These are phyloP conservation scores for Nidularia pulvinata DNA, from an alignment of 768 basidiomycete species.

Conservation along the genomic window DNA sequence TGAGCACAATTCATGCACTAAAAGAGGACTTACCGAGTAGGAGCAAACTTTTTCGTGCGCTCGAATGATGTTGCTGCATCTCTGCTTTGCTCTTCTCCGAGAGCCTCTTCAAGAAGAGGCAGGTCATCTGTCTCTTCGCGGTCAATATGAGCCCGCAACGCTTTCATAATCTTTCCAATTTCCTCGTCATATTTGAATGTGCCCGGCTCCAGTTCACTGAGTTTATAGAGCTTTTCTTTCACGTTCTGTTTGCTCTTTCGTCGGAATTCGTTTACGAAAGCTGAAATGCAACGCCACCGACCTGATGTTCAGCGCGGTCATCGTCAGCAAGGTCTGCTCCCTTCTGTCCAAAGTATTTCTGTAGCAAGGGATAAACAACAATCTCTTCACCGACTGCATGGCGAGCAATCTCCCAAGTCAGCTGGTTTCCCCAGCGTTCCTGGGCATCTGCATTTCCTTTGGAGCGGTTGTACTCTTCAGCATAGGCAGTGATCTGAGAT, in stretches of 20 bases:
- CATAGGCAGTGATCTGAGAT: conserved; percentile 32
- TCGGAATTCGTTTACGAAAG: not conserved
- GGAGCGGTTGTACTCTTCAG: conserved; percentile 36
- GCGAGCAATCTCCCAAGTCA: conserved; percentile 49
- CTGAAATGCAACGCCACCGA: conserved; percentile 6
- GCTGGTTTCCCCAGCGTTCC: conserved; percentile 41
- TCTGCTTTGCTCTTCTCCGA: conserved; percentile 41
- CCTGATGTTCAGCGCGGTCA: conserved; percentile 46
- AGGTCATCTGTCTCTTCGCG: conserved; percentile 59
- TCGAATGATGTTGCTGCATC: conserved; percentile 47
- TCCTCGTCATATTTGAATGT: conserved; percentile 37
- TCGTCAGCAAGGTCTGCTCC: conserved; percentile 40
- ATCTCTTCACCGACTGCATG: conserved; percentile 54
- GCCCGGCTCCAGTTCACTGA: conserved; percentile 44
- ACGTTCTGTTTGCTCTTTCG: conserved; percentile 16
- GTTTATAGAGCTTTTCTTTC: conserved; percentile 37
- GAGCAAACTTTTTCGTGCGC: conserved; percentile 61
- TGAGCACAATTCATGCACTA: not conserved
- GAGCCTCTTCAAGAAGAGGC: conserved; percentile 45
- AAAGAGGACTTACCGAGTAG: conserved; percentile 44
- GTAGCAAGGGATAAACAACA: conserved; percentile 51
- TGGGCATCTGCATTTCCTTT: conserved; percentile 32
- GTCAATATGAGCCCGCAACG: conserved; percentile 52
- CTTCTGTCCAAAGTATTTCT: conserved; percentile 42
- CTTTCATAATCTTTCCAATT: conserved; percentile 43